Conservation (phyloP, 139 green algal genomes). For the Yamagishiella unicocca region DNA sequence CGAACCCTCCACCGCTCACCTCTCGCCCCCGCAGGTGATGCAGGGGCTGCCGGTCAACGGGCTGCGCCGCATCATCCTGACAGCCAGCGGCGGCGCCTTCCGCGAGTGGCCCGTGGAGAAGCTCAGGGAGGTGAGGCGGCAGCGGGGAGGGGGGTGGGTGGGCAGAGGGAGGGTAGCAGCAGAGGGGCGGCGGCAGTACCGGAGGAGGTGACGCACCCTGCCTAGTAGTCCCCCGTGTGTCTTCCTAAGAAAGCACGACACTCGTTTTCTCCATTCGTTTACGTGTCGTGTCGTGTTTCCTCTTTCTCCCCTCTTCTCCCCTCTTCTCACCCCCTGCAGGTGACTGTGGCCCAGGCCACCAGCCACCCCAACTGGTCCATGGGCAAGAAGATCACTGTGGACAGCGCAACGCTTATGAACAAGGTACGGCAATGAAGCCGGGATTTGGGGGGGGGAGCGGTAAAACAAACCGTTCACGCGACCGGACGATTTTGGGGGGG, state of each 20-base stretch:
- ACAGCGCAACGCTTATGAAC: constrained; percentile 99
- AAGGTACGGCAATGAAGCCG: constrained; percentile 73
- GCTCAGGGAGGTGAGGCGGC: constrained; percentile 75
- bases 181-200: neutral
- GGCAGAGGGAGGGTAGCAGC: neutral
- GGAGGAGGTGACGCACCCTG: no score
- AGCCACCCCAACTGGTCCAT: constrained; percentile 97
- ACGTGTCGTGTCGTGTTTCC: no score
- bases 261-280: no score
- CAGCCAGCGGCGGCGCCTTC: constrained; percentile 98
- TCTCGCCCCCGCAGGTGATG: constrained; percentile 43
- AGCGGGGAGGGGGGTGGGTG: neutral
- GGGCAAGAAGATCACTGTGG: constrained; percentile 99
- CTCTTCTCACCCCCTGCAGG: constrained; percentile 21
- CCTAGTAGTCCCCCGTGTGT: no score
- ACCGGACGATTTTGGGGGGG: neutral
- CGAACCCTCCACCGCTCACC: neutral
- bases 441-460: neutral
- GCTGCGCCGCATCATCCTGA: constrained; percentile 97
- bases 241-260: no score
- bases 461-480: neutral
- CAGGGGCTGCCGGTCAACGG: constrained; percentile 92
- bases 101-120: constrained; percentile 95
- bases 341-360: constrained; percentile 71
- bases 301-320: neutral